These are phyloP conservation scores for Colletotrichum lupini DNA, from an alignment of 2,329 filamentous ascomycete species.

Conservation along the genomic window DNA sequence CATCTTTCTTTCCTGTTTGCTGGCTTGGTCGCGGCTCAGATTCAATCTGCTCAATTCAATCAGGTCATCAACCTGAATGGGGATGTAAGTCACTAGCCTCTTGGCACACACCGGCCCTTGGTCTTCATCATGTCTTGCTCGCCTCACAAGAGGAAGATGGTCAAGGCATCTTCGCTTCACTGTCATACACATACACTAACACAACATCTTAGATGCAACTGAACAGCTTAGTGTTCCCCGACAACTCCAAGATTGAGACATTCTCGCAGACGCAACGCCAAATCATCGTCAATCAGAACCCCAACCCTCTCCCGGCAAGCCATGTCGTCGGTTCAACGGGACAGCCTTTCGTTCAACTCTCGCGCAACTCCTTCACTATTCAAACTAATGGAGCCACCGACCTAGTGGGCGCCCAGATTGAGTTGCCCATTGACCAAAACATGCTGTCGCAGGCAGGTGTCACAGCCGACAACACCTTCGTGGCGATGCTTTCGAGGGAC, in stretches of 20 bases:
- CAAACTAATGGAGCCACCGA: slow-evolving; percentile 39
- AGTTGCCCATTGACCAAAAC: slow-evolving; percentile 38
- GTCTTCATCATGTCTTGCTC: neutral
- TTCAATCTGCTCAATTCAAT: slow-evolving; percentile 36
- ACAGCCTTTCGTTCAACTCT: slow-evolving; percentile 39
- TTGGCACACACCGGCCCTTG: neutral
- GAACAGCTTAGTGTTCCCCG: slow-evolving; percentile 37
- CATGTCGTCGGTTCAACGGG: slow-evolving; percentile 39
- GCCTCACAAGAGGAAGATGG: neutral
- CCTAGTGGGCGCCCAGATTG: slow-evolving; percentile 38
- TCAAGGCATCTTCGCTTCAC: too few species aligned
- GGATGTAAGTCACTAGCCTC: slow-evolving; percentile 33
- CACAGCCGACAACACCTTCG: slow-evolving; percentile 38
- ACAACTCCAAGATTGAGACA: slow-evolving; percentile 39
- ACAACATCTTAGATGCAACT: slow-evolving; percentile 34
- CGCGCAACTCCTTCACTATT: slow-evolving; percentile 37
- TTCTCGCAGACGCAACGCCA: slow-evolving; percentile 39
- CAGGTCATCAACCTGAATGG: slow-evolving; percentile 39
- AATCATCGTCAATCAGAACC: slow-evolving; percentile 39
- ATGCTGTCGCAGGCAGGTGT: slow-evolving; percentile 35
- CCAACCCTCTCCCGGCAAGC: slow-evolving; percentile 37
- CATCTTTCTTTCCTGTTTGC: slow-evolving; percentile 30
- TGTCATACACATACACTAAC: neutral
- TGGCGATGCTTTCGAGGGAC: slow-evolving; percentile 37
- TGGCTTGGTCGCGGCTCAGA: slow-evolving; percentile 33